Evolutionary conservation across 176 grass and related monocot species (phyloP).

Genomic region (Bonia amplexicaulis): DNA sequence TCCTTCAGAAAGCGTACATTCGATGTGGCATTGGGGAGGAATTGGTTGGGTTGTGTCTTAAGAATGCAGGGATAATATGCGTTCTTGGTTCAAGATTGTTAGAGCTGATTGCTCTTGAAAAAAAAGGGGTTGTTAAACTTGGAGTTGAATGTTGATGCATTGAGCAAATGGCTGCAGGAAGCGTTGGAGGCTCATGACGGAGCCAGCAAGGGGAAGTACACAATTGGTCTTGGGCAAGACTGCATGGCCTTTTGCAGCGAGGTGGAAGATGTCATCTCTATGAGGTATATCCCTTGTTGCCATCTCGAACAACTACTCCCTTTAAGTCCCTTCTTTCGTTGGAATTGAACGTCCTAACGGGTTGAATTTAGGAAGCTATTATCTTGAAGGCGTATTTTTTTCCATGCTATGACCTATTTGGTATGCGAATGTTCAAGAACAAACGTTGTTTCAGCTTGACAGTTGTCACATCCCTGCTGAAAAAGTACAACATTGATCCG

Average conservation of each 20-base stretch:
- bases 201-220: slow-evolving; percentile 93
- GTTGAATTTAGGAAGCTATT: background rate
- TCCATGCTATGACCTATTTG: background rate
- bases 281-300: slow-evolving; percentile 50
- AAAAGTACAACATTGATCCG: slow-evolving; percentile 68
- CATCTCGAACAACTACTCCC: background rate
- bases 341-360: background rate
- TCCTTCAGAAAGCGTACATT: background rate
- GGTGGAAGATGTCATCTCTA: slow-evolving; percentile 93
- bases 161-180: slow-evolving; percentile 51
- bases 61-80: background rate
- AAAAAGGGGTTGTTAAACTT: background rate
- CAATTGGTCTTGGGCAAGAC: slow-evolving; percentile 92
- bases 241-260: slow-evolving; percentile 94
- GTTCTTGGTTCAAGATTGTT: background rate
- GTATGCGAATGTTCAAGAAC: slow-evolving; percentile 26
- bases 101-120: background rate
- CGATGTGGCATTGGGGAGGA: background rate
- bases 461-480: slow-evolving; percentile 57
- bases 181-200: slow-evolving; percentile 79
- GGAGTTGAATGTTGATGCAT: background rate
- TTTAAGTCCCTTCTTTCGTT: background rate
- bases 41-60: background rate
- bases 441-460: slow-evolving; percentile 59
- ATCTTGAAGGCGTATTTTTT: background rate